phyloP scores from a whole-genome alignment of 108 stramenopile species.

The Epithemia pelagica region DNA sequence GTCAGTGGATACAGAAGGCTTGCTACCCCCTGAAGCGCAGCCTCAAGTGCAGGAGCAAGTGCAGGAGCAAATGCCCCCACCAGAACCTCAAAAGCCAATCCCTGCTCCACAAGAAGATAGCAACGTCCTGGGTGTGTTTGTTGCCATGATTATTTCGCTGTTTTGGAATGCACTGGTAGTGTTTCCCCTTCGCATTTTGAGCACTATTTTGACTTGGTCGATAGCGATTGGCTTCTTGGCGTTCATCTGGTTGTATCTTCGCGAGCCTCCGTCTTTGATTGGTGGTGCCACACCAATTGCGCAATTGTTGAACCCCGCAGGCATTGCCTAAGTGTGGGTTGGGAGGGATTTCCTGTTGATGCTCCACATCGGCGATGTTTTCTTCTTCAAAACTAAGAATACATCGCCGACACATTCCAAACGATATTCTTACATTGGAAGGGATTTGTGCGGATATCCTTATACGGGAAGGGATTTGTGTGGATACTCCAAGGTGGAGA shows the following conservation, averaged over 20 bases:
- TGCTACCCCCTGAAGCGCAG: constrained; percentile 1
- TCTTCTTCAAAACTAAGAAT: too few relatives aligned
- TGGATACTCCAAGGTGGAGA: too few relatives aligned
- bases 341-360: too few relatives aligned
- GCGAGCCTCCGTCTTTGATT: too few relatives aligned
- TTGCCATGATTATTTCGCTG: constrained; percentile 35
- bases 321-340: too few relatives aligned
- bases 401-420: too few relatives aligned
- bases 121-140: constrained; percentile 51
- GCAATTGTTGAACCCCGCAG: too few relatives aligned
- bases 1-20: constrained; percentile 15
- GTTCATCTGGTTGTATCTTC: constrained; percentile 6
- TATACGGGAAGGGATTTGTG: too few relatives aligned
- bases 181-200: constrained; percentile 36
- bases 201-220: constrained; percentile 11
- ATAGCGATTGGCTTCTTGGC: constrained; percentile 6
- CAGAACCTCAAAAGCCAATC: background rate
- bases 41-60: constrained; percentile 1
- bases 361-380: too few relatives aligned
- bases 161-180: constrained; percentile 36
- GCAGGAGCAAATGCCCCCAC: constrained; percentile 3
- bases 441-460: too few relatives aligned
- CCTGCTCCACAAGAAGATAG: constrained; percentile 27
- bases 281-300: too few relatives aligned
- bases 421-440: too few relatives aligned